Evolutionary conservation across 1,139 yeast genomes (phyloP).

Genomic region (Geotrichum aggregatum): DNA sequence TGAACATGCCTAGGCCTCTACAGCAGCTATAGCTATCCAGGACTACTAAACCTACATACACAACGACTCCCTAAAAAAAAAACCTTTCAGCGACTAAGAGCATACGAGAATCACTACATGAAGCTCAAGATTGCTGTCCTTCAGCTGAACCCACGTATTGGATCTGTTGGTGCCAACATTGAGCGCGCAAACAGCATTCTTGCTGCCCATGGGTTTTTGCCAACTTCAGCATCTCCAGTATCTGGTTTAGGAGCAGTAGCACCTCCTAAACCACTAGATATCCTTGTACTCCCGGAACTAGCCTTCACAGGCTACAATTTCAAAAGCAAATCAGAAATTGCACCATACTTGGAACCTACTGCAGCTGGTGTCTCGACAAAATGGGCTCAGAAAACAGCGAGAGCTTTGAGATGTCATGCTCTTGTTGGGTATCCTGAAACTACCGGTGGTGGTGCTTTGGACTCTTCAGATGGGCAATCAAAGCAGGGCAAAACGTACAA

Average conservation of each 20-base stretch:
- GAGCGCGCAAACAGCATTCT: conserved; percentile 47
- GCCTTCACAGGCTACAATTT: conserved; percentile 86
- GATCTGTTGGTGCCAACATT: conserved; percentile 54
- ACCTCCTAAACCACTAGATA: conserved; percentile 43
- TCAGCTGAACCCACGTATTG: conserved; percentile 65
- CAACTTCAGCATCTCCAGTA: background rate
- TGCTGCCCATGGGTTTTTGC: conserved; percentile 20
- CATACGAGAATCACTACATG: conserved; percentile 12
- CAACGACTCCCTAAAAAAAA: no score
- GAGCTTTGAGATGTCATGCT: conserved; percentile 56
- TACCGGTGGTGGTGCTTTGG: background rate
- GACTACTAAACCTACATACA: no score
- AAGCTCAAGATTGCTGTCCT: conserved; percentile 58
- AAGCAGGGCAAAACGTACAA: conserved; percentile 49
- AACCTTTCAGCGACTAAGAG: no score
- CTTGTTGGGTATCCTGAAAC: conserved; percentile 80
- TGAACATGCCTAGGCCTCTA: no score
- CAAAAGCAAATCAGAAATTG: conserved; percentile 47
- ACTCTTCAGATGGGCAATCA: conserved; percentile 21
- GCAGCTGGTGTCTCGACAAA: conserved; percentile 47
- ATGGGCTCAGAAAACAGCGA: conserved; percentile 57
- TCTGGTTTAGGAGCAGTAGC: background rate
- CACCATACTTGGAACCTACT: conserved; percentile 54
- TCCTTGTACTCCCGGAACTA: conserved; percentile 75
- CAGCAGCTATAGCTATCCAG: no score